Conservation (phyloP, 352 stramenopile genomes). For the Thraustotheca clavata region DNA sequence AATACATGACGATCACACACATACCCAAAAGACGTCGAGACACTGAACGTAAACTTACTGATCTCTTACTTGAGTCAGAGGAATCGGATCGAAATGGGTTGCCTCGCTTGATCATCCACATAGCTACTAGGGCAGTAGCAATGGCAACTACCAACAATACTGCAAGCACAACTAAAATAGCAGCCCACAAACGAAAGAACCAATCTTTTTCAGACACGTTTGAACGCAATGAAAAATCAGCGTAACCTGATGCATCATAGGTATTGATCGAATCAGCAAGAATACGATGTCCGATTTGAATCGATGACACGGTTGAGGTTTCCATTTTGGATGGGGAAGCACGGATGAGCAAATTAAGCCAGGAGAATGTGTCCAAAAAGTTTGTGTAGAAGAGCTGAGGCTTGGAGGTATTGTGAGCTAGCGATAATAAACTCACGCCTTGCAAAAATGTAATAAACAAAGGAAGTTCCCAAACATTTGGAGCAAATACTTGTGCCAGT, state of each 20-base stretch:
- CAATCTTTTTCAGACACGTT: conserved; percentile 15
- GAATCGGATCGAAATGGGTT: conserved; percentile 20
- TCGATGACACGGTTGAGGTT: background rate
- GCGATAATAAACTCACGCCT: conserved; percentile 47
- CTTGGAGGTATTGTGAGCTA: conserved; percentile 48
- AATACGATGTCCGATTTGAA: background rate
- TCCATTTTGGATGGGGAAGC: conserved; percentile 2
- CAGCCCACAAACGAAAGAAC: conserved; percentile 37
- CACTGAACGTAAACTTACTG: conserved; percentile 32
- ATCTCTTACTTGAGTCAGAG: background rate
- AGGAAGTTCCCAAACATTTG: conserved; percentile 69
- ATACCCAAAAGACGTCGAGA: conserved; percentile 56
- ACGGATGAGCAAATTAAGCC: conserved; percentile 55
- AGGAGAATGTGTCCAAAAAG: conserved; percentile 60
- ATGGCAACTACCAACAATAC: conserved; percentile 34
- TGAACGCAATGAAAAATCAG: conserved; percentile 5
- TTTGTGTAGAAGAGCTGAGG: conserved; percentile 51
- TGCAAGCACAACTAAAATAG: conserved; percentile 38
- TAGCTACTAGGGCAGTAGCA: background rate
- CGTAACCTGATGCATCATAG: conserved; percentile 7
- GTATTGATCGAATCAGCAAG: background rate
- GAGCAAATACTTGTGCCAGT: conserved; percentile 23
- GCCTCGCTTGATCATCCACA: background rate
- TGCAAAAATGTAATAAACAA: conserved; percentile 61
- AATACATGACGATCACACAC: conserved; percentile 53